Base-by-base conservation (phyloP, 2,329 filamentous ascomycete genomes). In the Nemania bipapillata region DNA sequence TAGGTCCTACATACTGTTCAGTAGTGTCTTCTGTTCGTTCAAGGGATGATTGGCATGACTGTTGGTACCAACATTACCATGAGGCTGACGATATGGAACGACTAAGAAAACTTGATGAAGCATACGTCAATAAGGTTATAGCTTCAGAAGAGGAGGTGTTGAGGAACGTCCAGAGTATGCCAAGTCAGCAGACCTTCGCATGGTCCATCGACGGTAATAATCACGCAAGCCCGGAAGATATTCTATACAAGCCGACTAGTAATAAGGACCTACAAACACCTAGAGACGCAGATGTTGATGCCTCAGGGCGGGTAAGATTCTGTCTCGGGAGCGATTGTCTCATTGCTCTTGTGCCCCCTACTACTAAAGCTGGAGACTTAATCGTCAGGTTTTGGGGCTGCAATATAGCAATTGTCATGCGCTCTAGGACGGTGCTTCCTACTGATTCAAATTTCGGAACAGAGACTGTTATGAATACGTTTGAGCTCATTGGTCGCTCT, bases 251-350 rank as follows among this genome's bases (percentile, higher is more conserved):
- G 15, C 35, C 15, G 7, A 40, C 35, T 15, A 40, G 35, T 40
- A 7, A 40, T 40, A 15, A 40, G 7, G 7, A 40, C 35, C 7
- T 7, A 7, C 15, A 40, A 7, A 40, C 15, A 40, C 7, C 15
- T 7, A 7, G 35, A 7, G 35, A 40, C 35, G 17, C 50, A 15
- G 50, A 37, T 37, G 24, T 8, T 12, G 7, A 28, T 40, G 20
- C 50, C 30, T 4, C 17, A 26, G 17, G 30, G 5, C 26, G 15
- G 26, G 50, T 15, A 30, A 20, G 55, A 6, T 45, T 57, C 11
- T 59, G 56, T 59, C 56, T 59, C 5, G 56, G 56, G 5, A 59
- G 24, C 30, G 56, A 26, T 17, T 59, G 35, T 8, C 6, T 59
- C 40, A 59, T 59, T 22, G 56, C 24, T 49, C 40, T 59, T 6